phyloP scores from a whole-genome alignment of 495 filamentous ascomycete genomes.

The Lophium mytilinum region DNA sequence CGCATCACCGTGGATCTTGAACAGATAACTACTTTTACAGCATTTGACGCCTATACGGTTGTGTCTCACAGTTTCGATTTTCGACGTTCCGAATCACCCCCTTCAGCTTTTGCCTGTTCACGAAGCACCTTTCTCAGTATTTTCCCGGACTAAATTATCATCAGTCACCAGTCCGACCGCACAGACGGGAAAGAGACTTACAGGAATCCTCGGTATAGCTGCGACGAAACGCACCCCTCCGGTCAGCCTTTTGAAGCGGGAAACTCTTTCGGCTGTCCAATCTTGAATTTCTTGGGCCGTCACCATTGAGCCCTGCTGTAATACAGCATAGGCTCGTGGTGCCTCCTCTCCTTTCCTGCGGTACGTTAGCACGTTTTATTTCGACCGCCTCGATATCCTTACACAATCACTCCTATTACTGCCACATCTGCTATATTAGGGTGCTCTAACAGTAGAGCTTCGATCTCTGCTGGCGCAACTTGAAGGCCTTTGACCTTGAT shows the following conservation, averaged over 20 bases:
- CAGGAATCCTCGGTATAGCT: slow-evolving; percentile 35
- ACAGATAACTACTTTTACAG: too few species aligned
- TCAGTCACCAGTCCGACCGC: neutral
- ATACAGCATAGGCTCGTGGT: slow-evolving; percentile 34
- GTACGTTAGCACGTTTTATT: neutral
- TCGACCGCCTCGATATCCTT: slow-evolving; percentile 3
- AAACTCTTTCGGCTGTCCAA: slow-evolving; percentile 27
- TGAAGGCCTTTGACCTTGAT: slow-evolving; percentile 37
- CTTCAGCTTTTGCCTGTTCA: slow-evolving; percentile 31
- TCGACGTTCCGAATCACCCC: slow-evolving; percentile 14
- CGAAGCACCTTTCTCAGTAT: slow-evolving; percentile 31
- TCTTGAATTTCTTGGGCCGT: slow-evolving; percentile 27
- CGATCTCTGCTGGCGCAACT: slow-evolving; percentile 36
- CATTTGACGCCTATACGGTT: too few species aligned
- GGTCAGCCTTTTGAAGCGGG: slow-evolving; percentile 28
- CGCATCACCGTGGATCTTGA: too few species aligned
- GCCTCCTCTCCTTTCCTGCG: slow-evolving; percentile 30
- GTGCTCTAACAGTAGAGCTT: slow-evolving; percentile 35
- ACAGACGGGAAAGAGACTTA: slow-evolving; percentile 4
- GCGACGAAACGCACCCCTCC: slow-evolving; percentile 31
- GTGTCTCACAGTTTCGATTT: slow-evolving; percentile 15
- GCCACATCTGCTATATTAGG: slow-evolving; percentile 31
- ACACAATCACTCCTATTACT: slow-evolving; percentile 33
- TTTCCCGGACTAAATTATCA: slow-evolving; percentile 30
- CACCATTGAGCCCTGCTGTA: slow-evolving; percentile 9